A percentile compares a stretch with the other conserved stretches of the same genome.
These are phyloP conservation scores for Thozetella sp. DNA, from an alignment of 495 filamentous ascomycete genomes.

Conservation along the genomic window DNA sequence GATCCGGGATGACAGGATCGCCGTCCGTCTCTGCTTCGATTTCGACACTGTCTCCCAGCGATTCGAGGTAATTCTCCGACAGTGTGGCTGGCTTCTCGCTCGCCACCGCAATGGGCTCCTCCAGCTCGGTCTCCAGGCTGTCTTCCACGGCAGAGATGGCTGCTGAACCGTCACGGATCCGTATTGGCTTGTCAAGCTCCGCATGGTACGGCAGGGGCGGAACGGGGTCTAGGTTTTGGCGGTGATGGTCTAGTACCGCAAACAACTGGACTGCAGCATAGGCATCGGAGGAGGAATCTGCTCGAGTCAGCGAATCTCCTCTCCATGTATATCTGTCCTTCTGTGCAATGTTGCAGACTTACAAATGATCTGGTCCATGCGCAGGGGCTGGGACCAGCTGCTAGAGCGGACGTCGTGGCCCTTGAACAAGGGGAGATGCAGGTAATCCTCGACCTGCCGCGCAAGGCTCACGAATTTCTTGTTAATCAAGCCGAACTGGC, in stretches of 20 bases:
- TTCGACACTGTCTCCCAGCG: conserved; percentile 14
- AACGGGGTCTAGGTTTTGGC: conserved; percentile 62
- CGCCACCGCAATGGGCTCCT: conserved; percentile 7
- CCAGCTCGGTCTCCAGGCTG: conserved; percentile 8
- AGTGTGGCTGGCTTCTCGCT: conserved; percentile 3
- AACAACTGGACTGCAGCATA: conserved; percentile 80
- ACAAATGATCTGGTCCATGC: conserved; percentile 73
- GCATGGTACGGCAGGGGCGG: conserved; percentile 71
- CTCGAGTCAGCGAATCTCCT: conserved; percentile 5
- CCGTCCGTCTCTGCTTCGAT: conserved; percentile 16
- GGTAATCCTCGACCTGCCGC: conserved; percentile 67
- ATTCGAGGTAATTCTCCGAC: conserved; percentile 15
- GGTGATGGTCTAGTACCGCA: conserved; percentile 66
- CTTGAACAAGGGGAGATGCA: conserved; percentile 79
- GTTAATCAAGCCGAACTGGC: conserved; percentile 57
- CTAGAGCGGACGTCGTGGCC: conserved; percentile 65
- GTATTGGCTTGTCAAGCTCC: conserved; percentile 65
- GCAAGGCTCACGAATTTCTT: conserved; percentile 67
- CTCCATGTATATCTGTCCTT: background rate
- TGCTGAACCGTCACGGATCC: conserved; percentile 36
- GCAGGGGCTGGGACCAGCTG: conserved; percentile 68
- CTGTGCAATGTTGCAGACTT: conserved; percentile 23
- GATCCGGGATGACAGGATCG: conserved; percentile 9
- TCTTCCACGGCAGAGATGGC: conserved; percentile 31
- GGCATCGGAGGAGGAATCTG: conserved; percentile 82